Base-by-base conservation (phyloP, 169 alveolate genomes). In the Cryptosporidium bovis region DNA sequence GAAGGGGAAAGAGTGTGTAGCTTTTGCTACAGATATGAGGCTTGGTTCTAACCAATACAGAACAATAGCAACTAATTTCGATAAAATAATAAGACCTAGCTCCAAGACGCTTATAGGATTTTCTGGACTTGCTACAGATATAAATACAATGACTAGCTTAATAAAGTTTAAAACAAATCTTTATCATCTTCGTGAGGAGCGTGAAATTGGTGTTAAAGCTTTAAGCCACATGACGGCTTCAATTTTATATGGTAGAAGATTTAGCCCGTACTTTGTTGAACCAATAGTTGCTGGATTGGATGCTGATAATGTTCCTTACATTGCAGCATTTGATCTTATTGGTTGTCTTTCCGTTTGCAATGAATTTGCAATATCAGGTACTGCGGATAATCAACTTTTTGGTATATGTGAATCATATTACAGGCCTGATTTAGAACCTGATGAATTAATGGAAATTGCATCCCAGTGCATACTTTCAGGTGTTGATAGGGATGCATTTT, bases 391-490 rank as follows among this genome's bases (percentile, higher is more conserved):
- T 83, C 98, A 96, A 90, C 93, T 98, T 77, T 96, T 91, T 71
- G 99, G 99, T 71, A 95, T 96, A 60, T 98, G 99, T 66, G 99
- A 98, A 83, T 95, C 99, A 10, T 93, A 95, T 90, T 97, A 95
- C 92, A 94, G 94, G 64, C 97, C 97, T 48, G 95, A 96, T 66
- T 91, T 96, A 95, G 97, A 96, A 62, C 93, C 96, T 24, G 97
- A 96, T 53, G 96, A 96, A 90, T 93, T 97, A 20, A 94, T 96
- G 92, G 99, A 97, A 83, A 96, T 97, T 18, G 92, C 95, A 15
- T 96, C 99, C 8, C 98, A 97, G 92, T 95, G 99, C 62, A 92
- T 98, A 36, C 91, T 98, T 82, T 94, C 98, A 29, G 99, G 97
- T 12, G 92, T 97, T 44, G 99, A 98, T 82, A 93, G 99, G 64